phyloP scores from a whole-genome alignment of 2,329 filamentous ascomycete genomes.

The Massarina eburnea region DNA sequence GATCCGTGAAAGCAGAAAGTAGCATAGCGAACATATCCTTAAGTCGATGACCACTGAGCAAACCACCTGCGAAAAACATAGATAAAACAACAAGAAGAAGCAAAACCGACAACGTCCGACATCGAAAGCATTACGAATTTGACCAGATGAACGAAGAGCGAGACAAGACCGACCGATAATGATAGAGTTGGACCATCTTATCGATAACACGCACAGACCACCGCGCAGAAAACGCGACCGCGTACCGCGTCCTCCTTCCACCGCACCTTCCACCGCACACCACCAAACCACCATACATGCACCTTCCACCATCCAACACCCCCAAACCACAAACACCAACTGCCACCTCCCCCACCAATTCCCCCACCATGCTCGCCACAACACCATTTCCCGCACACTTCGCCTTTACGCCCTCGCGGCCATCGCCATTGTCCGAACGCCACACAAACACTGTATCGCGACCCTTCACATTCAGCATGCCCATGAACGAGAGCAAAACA shows the following conservation, averaged over 20 bases:
- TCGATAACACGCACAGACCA: conserved; percentile 3
- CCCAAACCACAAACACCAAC: background rate
- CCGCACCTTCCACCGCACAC: background rate
- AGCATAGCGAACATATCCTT: too few relatives aligned
- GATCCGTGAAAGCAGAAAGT: too few relatives aligned
- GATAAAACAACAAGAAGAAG: too few relatives aligned
- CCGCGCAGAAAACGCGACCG: conserved; percentile 5
- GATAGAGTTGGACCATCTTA: background rate
- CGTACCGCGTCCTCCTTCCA: conserved; percentile 6
- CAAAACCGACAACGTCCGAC: too few relatives aligned
- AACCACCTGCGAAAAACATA: too few relatives aligned
- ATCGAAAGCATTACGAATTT: too few relatives aligned
- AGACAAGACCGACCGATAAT: too few relatives aligned
- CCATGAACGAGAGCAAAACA: conserved; percentile 22
- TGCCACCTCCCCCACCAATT: background rate
- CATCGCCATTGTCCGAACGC: conserved; percentile 50
- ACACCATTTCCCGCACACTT: conserved; percentile 29
- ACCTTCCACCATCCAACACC: background rate
- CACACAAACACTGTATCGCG: conserved; percentile 39
- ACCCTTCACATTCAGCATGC: conserved; percentile 34
- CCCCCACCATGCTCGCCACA: conserved; percentile 34
- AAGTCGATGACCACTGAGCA: too few relatives aligned
- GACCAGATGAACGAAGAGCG: too few relatives aligned
- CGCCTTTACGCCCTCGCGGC: conserved; percentile 34
- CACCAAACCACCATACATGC: background rate